Percentiles rank a stretch among this genome's conserved stretches.
These are phyloP conservation scores for Solanum piurae DNA, from an alignment of 257 asterid species.

Conservation along the genomic window DNA sequence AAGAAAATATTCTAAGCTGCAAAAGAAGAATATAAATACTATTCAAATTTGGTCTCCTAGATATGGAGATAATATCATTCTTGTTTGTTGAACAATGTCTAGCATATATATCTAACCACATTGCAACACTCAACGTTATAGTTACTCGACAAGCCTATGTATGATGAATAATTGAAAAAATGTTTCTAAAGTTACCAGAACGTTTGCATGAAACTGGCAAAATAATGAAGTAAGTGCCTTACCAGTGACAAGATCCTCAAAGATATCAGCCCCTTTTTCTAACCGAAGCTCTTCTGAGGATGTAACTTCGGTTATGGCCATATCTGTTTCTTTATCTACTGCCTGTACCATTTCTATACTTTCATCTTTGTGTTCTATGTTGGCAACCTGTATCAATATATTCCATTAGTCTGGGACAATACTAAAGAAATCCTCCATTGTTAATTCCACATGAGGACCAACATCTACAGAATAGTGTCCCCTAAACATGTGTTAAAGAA, in stretches of 20 bases:
- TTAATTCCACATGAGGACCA: not conserved
- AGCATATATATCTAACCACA: not conserved
- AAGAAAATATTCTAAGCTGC: not conserved
- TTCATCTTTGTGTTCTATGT: constrained; percentile 4
- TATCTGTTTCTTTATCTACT: constrained; percentile 3
- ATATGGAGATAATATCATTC: not conserved
- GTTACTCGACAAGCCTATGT: not conserved
- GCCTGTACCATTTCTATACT: not conserved
- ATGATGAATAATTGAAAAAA: not conserved
- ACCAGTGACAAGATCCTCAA: constrained; percentile 25
- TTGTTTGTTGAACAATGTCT: not conserved
- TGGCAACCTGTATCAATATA: constrained; percentile 34
- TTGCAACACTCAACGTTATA: not conserved
- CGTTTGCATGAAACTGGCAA: not conserved
- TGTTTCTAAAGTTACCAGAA: not conserved
- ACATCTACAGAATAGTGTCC: not conserved
- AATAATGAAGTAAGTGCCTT: constrained; percentile 2
- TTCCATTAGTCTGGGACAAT: not conserved
- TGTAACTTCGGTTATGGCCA: constrained; percentile 3
- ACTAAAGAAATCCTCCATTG: not conserved
- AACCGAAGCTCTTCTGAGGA: constrained; percentile 8
- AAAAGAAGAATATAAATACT: not conserved
- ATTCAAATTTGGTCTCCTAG: not conserved
- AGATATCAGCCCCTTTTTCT: constrained; percentile 15
- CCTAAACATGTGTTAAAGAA: not conserved